Evolutionary conservation across 2,329 filamentous ascomycete genomes (phyloP), one percentile per base, ranked within the genome.

Genomic region (Zymoseptoria brevis): DNA sequence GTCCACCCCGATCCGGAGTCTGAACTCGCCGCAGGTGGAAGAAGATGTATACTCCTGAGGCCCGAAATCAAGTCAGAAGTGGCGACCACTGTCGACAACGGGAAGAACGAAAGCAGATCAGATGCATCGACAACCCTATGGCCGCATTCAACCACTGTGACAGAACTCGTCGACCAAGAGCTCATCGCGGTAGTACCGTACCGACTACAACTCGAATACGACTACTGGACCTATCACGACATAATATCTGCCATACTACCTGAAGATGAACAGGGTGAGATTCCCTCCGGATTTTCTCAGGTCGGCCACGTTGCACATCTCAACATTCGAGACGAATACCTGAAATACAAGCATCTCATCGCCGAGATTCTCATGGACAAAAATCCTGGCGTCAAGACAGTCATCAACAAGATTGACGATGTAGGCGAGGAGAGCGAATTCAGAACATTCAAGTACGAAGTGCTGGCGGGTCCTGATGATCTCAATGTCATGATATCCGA

Each of bases 381-480:
- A 77, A 96, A 96, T 75, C 82, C 85, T 8, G 78, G 77, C 52
- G 84, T 96, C 61, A 82, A 80, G 60, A 99, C 94, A 0, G 92
- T 99, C 66, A 96, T 99, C 77, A 96, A 96, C 81, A 99, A 99
- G 75, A 83, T 87, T 50, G 88, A 96, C 74, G 87, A 90, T 62
- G 93, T 99, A 8, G 94, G 94, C 59, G 83, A 84, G 21, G 86
- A 89, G 67, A 94, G 87, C 66, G 86, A 90, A 72, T 99, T 89
- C 76, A 86, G 94, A 56, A 97, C 94, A 0, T 97, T 99, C 75
- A 82, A 82, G 30, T 97, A 96, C 76, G 94, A 99, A 76, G 83
- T 97, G 13, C 83, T 99, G 0, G 86, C 86, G 1, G 94, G 94
- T 0, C 82, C 85, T 0, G 84, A 90, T 67, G 87, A 97, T 69